Evolutionary conservation across 352 stramenopile species (phyloP).

Genomic region (Pythium scleroteichum): DNA sequence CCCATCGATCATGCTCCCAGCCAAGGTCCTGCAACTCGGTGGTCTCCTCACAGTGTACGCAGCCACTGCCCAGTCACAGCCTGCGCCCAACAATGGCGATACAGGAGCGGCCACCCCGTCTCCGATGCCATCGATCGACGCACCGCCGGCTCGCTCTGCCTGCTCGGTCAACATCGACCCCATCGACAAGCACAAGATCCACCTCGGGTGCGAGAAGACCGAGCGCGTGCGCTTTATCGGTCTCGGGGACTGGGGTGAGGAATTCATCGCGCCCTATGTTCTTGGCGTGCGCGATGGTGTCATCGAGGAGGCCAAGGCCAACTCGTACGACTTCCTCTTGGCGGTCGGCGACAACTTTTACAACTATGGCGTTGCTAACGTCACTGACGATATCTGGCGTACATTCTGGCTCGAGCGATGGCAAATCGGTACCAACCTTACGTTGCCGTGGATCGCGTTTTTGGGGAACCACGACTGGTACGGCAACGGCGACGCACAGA

Average conservation of each 20-base stretch:
- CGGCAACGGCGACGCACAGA: conserved; percentile 35
- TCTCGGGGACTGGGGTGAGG: conserved; percentile 42
- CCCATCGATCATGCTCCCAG: no score
- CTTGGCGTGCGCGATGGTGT: conserved; percentile 37
- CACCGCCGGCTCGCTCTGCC: no score
- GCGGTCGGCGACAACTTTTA: conserved; percentile 48
- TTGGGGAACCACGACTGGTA: conserved; percentile 47
- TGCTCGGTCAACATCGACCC: conserved; percentile 8
- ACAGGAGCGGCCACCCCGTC: no score
- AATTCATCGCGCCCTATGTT: conserved; percentile 26
- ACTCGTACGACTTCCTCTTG: conserved; percentile 40
- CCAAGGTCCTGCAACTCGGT: no score
- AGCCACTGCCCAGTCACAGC: no score
- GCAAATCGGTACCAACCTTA: conserved; percentile 34
- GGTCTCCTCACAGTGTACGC: no score
- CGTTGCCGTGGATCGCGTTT: conserved; percentile 40
- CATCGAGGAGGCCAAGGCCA: conserved; percentile 25
- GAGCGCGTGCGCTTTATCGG: conserved; percentile 39
- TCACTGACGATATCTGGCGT: conserved; percentile 32
- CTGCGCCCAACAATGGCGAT: no score
- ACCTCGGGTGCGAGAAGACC: conserved; percentile 16
- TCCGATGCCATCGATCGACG: no score
- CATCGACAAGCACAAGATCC: conserved; percentile 15
- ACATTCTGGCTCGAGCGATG: conserved; percentile 40
- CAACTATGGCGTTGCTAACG: conserved; percentile 34